Percentiles rank a stretch among this genome's conserved stretches.
Evolutionary conservation across 2,329 filamentous ascomycete genomes (phyloP).

Genomic region (Sporothrix inflata): DNA sequence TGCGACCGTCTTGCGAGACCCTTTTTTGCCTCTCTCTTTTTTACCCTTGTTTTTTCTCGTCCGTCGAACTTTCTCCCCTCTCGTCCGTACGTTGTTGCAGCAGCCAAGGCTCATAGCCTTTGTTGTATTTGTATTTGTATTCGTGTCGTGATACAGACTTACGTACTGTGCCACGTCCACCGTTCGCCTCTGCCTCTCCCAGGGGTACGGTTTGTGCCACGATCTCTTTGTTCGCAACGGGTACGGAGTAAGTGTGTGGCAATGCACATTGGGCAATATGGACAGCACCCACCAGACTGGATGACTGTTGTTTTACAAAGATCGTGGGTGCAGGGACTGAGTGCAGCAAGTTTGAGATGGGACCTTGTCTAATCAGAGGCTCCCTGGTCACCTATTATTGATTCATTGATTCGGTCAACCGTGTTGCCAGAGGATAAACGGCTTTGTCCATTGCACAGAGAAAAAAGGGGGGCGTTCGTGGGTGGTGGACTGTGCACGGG

Average conservation of each 20-base stretch:
- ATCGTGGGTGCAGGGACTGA: not conserved
- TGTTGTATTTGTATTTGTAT: not conserved
- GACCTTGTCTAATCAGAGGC: not conserved
- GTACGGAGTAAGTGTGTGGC: not conserved
- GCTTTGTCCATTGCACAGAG: too few relatives aligned
- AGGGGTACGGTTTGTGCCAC: not conserved
- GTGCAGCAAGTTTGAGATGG: not conserved
- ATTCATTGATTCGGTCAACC: not conserved
- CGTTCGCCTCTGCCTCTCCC: not conserved
- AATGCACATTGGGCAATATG: not conserved
- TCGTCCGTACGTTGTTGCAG: not conserved
- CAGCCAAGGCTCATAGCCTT: not conserved
- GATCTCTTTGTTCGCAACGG: not conserved
- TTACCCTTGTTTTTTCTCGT: not conserved
- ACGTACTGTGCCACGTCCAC: not conserved
- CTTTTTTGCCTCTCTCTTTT: not conserved
- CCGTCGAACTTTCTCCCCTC: not conserved
- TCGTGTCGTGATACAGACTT: not conserved
- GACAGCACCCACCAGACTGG: not conserved
- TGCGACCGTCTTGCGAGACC: constrained; percentile 4
- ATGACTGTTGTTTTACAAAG: constrained; percentile 2
- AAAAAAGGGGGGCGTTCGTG: too few relatives aligned
- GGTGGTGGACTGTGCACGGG: constrained; percentile 16
- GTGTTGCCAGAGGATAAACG: constrained; percentile 16
- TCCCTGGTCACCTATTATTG: not conserved